phyloP scores from a whole-genome alignment of 2,329 filamentous ascomycete genomes.

The Diaporthe citri region DNA sequence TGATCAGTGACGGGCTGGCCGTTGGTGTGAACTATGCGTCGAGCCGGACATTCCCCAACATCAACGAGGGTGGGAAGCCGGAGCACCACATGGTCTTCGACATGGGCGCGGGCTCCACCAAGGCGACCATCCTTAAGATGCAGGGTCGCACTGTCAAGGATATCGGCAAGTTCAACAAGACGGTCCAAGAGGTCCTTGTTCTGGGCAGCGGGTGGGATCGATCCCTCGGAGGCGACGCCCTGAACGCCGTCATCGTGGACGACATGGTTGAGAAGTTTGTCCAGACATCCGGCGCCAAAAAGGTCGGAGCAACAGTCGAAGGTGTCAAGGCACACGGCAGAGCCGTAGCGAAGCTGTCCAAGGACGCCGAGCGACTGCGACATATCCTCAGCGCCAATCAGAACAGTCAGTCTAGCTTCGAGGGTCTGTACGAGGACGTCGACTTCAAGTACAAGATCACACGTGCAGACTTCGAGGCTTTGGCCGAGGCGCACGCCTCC shows the following conservation, averaged over 20 bases:
- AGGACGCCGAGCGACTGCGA: slow-evolving; percentile 88
- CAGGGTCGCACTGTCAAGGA: slow-evolving; percentile 93
- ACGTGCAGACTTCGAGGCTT: slow-evolving; percentile 83
- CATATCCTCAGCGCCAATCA: slow-evolving; percentile 95
- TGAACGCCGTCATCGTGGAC: slow-evolving; percentile 90
- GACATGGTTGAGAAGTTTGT: slow-evolving; percentile 88
- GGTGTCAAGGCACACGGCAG: slow-evolving; percentile 82
- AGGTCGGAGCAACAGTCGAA: slow-evolving; percentile 70
- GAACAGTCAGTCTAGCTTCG: slow-evolving; percentile 83
- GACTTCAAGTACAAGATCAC: slow-evolving; percentile 94
- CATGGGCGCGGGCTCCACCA: slow-evolving; percentile 96
- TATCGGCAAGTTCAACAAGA: slow-evolving; percentile 94
- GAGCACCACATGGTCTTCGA: slow-evolving; percentile 96
- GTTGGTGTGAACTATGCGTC: slow-evolving; percentile 97
- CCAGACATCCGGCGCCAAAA: slow-evolving; percentile 76
- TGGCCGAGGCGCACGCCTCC: slow-evolving; percentile 76
- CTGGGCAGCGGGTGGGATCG: slow-evolving; percentile 90
- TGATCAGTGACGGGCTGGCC: slow-evolving; percentile 90
- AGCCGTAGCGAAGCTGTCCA: slow-evolving; percentile 89
- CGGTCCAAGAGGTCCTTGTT: slow-evolving; percentile 93
- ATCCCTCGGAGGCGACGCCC: slow-evolving; percentile 87
- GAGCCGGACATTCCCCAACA: slow-evolving; percentile 86
- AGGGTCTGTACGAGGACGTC: slow-evolving; percentile 90
- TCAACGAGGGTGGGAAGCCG: slow-evolving; percentile 85
- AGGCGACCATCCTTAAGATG: slow-evolving; percentile 89